Percentiles rank a stretch among this genome's conserved stretches.
phyloP scores from a whole-genome alignment of 345 rosid genomes.

The Salix exigua region DNA sequence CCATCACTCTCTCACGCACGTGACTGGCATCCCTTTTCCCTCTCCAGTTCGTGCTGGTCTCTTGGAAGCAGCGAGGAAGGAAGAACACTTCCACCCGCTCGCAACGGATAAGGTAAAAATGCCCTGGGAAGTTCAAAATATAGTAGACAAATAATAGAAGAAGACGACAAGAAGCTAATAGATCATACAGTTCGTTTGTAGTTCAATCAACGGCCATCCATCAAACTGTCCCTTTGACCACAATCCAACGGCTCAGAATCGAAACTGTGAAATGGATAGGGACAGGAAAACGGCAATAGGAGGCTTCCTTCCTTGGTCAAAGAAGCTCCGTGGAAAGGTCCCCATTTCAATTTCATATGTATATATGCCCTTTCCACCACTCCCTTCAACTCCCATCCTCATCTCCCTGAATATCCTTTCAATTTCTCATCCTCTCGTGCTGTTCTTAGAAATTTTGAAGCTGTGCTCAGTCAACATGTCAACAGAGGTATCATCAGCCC shows the following conservation, averaged over 20 bases:
- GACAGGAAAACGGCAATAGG: neutral
- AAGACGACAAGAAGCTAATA: neutral
- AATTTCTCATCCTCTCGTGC: too few relatives aligned
- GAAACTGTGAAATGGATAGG: neutral
- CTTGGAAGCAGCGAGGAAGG: conserved; percentile 1
- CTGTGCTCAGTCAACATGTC: conserved; percentile 27
- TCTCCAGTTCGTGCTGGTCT: neutral
- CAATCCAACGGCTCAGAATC: conserved; percentile 2
- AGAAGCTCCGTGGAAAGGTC: conserved; percentile 28
- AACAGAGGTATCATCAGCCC: conserved; percentile 29
- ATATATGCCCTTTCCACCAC: neutral
- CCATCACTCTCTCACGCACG: too few relatives aligned
- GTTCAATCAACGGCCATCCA: neutral
- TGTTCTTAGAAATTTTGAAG: neutral
- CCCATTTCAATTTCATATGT: neutral
- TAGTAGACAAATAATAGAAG: neutral
- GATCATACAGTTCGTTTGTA: neutral
- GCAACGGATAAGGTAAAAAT: neutral
- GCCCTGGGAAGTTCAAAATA: neutral
- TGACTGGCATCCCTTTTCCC: neutral
- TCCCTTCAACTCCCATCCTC: neutral
- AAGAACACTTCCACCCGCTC: neutral
- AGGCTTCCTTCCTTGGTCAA: conserved; percentile 15
- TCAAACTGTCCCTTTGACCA: neutral
- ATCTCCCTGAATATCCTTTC: neutral